phyloP scores from a whole-genome alignment of 1,139 yeast species.

The Protomyces pachydermus region DNA sequence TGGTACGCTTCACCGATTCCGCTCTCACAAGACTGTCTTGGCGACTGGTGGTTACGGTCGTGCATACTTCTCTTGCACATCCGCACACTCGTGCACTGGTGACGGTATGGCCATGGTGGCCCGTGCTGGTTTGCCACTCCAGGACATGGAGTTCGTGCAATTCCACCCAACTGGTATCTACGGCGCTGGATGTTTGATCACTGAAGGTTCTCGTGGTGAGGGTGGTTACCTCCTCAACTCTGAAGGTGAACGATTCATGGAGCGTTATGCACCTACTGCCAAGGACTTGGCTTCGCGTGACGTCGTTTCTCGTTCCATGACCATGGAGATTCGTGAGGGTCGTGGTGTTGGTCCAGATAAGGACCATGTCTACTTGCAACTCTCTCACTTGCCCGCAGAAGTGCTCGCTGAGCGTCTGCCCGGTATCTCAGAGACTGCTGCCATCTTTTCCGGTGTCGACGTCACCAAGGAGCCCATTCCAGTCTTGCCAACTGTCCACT shows the following conservation, averaged over 20 bases:
- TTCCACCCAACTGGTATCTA: constrained; percentile 99
- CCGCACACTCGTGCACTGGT: constrained; percentile 99
- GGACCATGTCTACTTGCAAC: constrained; percentile 93
- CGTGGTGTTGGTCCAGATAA: constrained; percentile 97
- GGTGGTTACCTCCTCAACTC: constrained; percentile 95
- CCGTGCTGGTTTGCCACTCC: constrained; percentile 96
- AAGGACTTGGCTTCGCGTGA: constrained; percentile 98
- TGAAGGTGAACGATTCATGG: constrained; percentile 99
- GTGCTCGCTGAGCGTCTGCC: constrained; percentile 95
- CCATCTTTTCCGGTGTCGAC: constrained; percentile 98
- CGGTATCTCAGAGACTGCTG: constrained; percentile 98
- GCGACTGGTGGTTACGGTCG: constrained; percentile 99
- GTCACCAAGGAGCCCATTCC: constrained; percentile 99
- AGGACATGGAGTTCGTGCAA: constrained; percentile 95
- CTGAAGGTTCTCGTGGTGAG: constrained; percentile 99
- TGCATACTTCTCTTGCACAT: constrained; percentile 96
- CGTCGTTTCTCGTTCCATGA: constrained; percentile 96
- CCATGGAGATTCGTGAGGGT: constrained; percentile 97
- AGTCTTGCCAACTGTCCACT: constrained; percentile 95
- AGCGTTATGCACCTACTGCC: constrained; percentile 97
- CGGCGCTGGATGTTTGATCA: constrained; percentile 97
- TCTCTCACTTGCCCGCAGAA: constrained; percentile 86
- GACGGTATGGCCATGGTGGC: constrained; percentile 98
- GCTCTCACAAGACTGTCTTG: constrained; percentile 90
- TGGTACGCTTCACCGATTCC: constrained; percentile 96